A percentile compares a stretch with the other conserved stretches of the same genome.
Evolutionary conservation across 495 filamentous ascomycete species (phyloP).

Genomic region (Annulohypoxylon bovei): DNA sequence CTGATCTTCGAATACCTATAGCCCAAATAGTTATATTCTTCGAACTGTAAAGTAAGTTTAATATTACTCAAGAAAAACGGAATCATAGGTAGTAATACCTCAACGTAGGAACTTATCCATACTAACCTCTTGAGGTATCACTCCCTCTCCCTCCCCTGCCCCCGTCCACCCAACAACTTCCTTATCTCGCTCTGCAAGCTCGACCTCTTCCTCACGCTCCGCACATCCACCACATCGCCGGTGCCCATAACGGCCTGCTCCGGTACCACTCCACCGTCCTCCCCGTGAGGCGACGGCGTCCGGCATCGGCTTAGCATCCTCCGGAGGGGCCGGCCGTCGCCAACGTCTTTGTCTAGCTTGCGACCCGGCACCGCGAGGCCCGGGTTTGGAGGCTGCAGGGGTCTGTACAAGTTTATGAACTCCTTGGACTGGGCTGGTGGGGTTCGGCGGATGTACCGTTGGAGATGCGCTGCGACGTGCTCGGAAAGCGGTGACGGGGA

Average conservation of each 20-base stretch:
- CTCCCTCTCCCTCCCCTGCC: constrained; percentile 11
- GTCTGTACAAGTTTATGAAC: constrained; percentile 32
- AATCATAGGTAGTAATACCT: too few species aligned
- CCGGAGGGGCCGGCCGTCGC: constrained; percentile 9
- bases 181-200: constrained; percentile 49
- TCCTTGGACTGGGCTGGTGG: constrained; percentile 38
- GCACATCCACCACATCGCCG: constrained; percentile 19
- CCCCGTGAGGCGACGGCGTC: constrained; percentile 16
- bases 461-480: constrained; percentile 12
- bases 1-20: too few species aligned
- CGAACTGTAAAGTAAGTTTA: not conserved
- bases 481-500: constrained; percentile 31
- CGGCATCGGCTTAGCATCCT: constrained; percentile 14
- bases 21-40: not conserved
- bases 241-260: constrained; percentile 13
- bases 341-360: not conserved
- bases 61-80: too few species aligned
- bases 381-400: not conserved
- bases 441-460: constrained; percentile 19
- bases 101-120: not conserved
- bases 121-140: not conserved
- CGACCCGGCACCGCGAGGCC: constrained; percentile 28
- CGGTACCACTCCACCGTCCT: not conserved
- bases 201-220: constrained; percentile 32
- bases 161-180: constrained; percentile 49